Percentiles rank a stretch among this genome's conserved stretches.
Evolutionary conservation across 179 eudicot species (phyloP).

Genomic region (Camellia oleifera): DNA sequence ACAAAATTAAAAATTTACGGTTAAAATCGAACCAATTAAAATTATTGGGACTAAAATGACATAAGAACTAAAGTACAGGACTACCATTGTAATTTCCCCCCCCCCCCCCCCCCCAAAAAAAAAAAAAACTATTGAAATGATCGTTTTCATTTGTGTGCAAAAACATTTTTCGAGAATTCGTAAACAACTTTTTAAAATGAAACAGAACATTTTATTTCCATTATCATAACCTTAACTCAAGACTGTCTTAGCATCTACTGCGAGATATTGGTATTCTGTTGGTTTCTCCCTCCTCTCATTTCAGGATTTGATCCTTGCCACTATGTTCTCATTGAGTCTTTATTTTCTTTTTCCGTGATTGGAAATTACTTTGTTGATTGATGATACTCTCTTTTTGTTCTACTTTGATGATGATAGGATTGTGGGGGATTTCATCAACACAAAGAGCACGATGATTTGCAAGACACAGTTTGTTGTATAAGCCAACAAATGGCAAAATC

Average conservation of each 20-base stretch:
- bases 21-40: too few species aligned
- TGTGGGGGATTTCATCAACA: not conserved
- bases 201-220: not conserved
- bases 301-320: not conserved
- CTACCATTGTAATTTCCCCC: too few species aligned
- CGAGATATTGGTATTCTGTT: not conserved
- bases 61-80: too few species aligned
- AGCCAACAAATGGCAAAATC: constrained; percentile 12
- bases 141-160: too few species aligned
- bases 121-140: too few species aligned
- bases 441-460: not conserved
- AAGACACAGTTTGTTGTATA: not conserved
- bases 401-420: constrained; percentile 18
- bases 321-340: too few species aligned
- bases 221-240: not conserved
- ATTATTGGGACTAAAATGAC: too few species aligned
- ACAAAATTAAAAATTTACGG: too few species aligned
- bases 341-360: not conserved
- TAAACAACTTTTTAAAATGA: not conserved
- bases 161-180: too few species aligned
- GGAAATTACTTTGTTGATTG: not conserved
- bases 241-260: not conserved
- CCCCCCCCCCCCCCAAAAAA: too few species aligned
- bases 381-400: not conserved
- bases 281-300: not conserved